Base-by-base conservation (phyloP, 2,329 filamentous ascomycete genomes). In the Talaromyces atroroseus region DNA sequence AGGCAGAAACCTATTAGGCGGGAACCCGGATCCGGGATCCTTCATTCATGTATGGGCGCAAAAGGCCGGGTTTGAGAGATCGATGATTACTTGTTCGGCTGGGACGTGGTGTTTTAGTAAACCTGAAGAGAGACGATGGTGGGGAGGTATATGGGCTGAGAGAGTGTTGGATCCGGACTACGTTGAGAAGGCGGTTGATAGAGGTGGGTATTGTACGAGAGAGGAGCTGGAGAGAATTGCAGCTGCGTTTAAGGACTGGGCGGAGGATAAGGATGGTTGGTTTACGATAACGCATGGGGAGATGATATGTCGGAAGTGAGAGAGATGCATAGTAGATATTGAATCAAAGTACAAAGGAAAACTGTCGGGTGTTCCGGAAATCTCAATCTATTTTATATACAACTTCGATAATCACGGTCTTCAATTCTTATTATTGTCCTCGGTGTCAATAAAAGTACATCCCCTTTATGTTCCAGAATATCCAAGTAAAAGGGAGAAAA, bases 31-130 rank as follows among this genome's bases (percentile, higher is more conserved):
- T 26, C 63, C 64, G 2, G 65, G 65, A 0, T 53, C 62, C 12
- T 58, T 59, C 38, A 54, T 60, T 23, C 62, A 62, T 54, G 60
- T 61, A 23, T 67, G 65, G 65, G 62, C 63, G 10, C 58, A 61
- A 36, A 53, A 63, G 56, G 65, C 65, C n/a, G 65, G 65, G 6
- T 66, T 65, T 50, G 34, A 11, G 8, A 26, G 54, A 2, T 57
- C 58, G 18, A 56, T 61, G 26, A 64, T 67, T 44, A 57, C 59
- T 23, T 58, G 52, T 32, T 48, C 57, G 3, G 34, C 57, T 26
- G 57, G 57, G 10, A 44, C 52, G 40, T 56, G 52, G 57, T 58
- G 57, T n/a, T 58, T 58, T 44, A 55, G 52, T 18, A 20, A 45
- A 11, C 38, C 46, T 11, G 52, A 55, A 21, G 57, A 58, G 10